phyloP scores from a whole-genome alignment of 768 basidiomycete genomes.

The Hygrocybe punicea region DNA sequence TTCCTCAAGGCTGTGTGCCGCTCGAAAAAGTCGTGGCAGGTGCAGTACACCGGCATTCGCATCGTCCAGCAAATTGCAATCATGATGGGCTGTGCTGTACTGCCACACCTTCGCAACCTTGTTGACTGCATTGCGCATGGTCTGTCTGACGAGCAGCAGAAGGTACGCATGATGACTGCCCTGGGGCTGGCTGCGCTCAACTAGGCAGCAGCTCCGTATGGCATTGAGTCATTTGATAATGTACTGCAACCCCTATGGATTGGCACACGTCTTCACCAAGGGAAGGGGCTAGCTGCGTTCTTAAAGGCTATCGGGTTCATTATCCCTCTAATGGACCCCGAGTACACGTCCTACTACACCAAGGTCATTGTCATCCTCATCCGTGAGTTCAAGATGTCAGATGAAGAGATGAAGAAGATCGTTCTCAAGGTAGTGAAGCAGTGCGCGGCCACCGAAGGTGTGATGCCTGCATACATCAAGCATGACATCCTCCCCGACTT shows the following conservation, averaged over 20 bases:
- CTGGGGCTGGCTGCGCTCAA: slow-evolving; percentile 91
- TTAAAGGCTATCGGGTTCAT: slow-evolving; percentile 98
- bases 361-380: slow-evolving; percentile 96
- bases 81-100: slow-evolving; percentile 99
- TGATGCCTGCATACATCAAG: slow-evolving; percentile 92
- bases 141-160: slow-evolving; percentile 90
- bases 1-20: slow-evolving; percentile 99
- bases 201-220: slow-evolving; percentile 96
- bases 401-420: slow-evolving; percentile 99
- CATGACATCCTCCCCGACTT: slow-evolving; percentile 98
- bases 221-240: slow-evolving; percentile 98
- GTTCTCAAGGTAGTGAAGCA: slow-evolving; percentile 99
- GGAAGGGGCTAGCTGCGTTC: slow-evolving; percentile 92
- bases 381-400: slow-evolving; percentile 97
- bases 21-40: slow-evolving; percentile 99
- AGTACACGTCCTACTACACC: slow-evolving; percentile 98
- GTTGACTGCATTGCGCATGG: slow-evolving; percentile 96
- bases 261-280: slow-evolving; percentile 91
- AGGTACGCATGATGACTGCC: slow-evolving; percentile 95
- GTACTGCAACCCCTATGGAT: slow-evolving; percentile 93
- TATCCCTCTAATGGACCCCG: slow-evolving; percentile 99
- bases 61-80: slow-evolving; percentile 99
- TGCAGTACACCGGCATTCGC: slow-evolving; percentile 97
- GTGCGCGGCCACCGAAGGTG: slow-evolving; percentile 97
- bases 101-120: slow-evolving; percentile 93